phyloP scores from a whole-genome alignment of 23 red algal species.

The Gracilaria gracilis region DNA sequence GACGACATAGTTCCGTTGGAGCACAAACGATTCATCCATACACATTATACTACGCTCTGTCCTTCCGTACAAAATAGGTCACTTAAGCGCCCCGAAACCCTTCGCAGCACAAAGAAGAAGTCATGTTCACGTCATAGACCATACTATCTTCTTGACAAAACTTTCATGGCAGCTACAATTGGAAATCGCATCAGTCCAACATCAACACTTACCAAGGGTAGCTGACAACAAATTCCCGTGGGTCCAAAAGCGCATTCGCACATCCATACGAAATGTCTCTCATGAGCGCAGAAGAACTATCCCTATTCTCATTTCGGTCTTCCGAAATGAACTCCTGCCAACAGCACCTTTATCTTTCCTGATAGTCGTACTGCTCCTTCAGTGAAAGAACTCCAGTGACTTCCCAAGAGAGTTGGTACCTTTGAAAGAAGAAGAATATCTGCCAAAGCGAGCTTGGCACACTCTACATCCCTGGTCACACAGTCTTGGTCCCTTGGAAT shows the following conservation, averaged over 20 bases:
- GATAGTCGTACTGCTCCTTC: constrained; percentile 76
- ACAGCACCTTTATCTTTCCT: constrained; percentile 60
- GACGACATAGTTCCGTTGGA: neutral
- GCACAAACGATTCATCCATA: neutral
- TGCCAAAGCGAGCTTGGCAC: constrained; percentile 69
- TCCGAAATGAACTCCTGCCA: constrained; percentile 83
- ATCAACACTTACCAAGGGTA: neutral
- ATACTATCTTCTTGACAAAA: no score
- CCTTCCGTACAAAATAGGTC: no score
- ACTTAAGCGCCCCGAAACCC: no score
- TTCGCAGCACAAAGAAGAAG: no score
- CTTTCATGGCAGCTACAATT: no score
- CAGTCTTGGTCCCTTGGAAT: constrained; percentile 60
- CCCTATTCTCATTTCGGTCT: constrained; percentile 3
- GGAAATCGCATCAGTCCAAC: neutral
- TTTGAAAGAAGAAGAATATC: constrained; percentile 73
- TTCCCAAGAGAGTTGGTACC: constrained; percentile 72
- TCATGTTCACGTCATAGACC: no score
- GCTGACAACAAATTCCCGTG: neutral
- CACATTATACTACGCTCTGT: no score
- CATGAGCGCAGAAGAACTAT: neutral
- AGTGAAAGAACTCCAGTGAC: constrained; percentile 85
- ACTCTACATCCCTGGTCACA: constrained; percentile 63
- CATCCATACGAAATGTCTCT: neutral
- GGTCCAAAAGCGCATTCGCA: neutral